These are phyloP conservation scores for Leishmania tropica DNA, from an alignment of 208 protist species.

Conservation along the genomic window DNA sequence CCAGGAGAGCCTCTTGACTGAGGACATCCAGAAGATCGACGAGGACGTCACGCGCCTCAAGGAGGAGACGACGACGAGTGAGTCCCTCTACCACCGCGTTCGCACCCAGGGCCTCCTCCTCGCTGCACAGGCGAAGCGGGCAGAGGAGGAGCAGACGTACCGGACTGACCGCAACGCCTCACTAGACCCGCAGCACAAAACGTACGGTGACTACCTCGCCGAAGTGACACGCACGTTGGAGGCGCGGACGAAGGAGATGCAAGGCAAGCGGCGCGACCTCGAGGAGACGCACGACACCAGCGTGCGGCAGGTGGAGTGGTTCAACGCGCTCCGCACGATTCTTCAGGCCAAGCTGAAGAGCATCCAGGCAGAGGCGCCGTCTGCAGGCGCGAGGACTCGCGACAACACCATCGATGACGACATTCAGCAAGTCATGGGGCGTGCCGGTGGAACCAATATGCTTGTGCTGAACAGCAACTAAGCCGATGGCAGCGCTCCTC, in stretches of 20 bases:
- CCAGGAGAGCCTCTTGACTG: conserved; percentile 78
- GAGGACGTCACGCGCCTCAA: conserved; percentile 75
- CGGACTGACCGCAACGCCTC: conserved; percentile 28
- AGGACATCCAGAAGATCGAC: conserved; percentile 88
- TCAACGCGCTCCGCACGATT: conserved; percentile 38
- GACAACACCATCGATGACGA: conserved; percentile 33
- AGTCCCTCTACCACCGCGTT: conserved; percentile 89
- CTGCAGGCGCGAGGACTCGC: background rate
- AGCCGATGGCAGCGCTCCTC: background rate
- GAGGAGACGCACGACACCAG: conserved; percentile 81
- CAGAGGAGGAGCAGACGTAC: conserved; percentile 63
- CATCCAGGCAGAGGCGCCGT: conserved; percentile 15
- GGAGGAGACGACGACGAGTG: conserved; percentile 72
- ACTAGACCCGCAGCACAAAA: conserved; percentile 67
- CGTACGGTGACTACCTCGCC: conserved; percentile 57
- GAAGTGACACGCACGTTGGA: conserved; percentile 55
- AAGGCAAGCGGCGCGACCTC: conserved; percentile 75
- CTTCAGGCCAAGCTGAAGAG: conserved; percentile 36
- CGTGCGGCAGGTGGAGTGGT: conserved; percentile 87
- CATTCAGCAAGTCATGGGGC: conserved; percentile 45
- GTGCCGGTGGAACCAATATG: conserved; percentile 55
- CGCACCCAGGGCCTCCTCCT: conserved; percentile 62
- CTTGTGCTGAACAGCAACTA: conserved; percentile 67
- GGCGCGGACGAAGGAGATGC: conserved; percentile 65
- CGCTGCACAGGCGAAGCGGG: conserved; percentile 46